Conservation (phyloP, 176 grass and related monocot genomes). For the Oryza punctata region DNA sequence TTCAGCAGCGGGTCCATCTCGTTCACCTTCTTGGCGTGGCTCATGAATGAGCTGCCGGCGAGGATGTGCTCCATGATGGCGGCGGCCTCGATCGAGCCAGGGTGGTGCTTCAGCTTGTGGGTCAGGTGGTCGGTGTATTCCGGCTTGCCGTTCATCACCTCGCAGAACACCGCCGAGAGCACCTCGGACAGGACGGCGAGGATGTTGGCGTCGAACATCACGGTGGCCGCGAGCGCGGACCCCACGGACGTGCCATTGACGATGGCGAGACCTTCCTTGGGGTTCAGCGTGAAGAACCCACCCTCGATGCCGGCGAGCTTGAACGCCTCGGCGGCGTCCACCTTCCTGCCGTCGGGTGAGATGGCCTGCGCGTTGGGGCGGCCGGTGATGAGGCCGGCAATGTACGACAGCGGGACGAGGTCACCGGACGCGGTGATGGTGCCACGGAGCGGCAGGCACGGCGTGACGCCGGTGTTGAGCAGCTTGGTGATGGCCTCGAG, state of each 20-base stretch:
- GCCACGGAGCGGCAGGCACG: slow-evolving; percentile 77
- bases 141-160: slow-evolving; percentile 95
- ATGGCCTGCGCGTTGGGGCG: slow-evolving; percentile 70
- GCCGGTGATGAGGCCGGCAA: slow-evolving; percentile 75
- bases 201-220: slow-evolving; percentile 79
- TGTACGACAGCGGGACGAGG: slow-evolving; percentile 82
- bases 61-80: slow-evolving; percentile 96
- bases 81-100: slow-evolving; percentile 89
- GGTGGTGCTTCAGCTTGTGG: slow-evolving; percentile 99
- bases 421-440: slow-evolving; percentile 89
- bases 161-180: slow-evolving; percentile 78
- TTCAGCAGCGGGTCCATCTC: slow-evolving; percentile 80
- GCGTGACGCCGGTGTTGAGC: slow-evolving; percentile 68
- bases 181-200: slow-evolving; percentile 78
- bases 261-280: slow-evolving; percentile 92
- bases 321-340: slow-evolving; percentile 81
- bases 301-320: slow-evolving; percentile 69
- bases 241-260: slow-evolving; percentile 95
- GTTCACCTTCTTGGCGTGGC: slow-evolving; percentile 71
- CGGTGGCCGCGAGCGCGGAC: slow-evolving; percentile 74
- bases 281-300: slow-evolving; percentile 87
- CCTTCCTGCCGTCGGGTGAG: slow-evolving; percentile 56
- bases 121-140: slow-evolving; percentile 91
- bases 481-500: slow-evolving; percentile 75
- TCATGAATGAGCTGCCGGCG: slow-evolving; percentile 85